Base-by-base conservation (phyloP, 2,329 filamentous ascomycete genomes). In the Colletotrichum tropicale region DNA sequence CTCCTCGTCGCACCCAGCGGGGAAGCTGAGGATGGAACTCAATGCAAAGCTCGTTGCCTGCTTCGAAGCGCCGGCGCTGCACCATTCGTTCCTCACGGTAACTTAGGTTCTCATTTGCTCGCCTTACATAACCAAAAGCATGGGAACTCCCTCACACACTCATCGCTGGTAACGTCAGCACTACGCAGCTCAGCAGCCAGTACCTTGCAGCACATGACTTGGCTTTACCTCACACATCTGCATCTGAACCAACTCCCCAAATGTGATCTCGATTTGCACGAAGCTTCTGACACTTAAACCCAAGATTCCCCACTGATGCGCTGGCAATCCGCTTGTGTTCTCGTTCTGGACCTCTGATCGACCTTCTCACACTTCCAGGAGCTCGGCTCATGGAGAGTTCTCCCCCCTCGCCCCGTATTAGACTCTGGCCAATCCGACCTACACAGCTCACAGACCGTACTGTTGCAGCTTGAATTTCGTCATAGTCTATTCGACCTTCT, bases 241-340 rank as follows among this genome's bases (percentile, higher is more conserved):
- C 43, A 55, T n/a, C 18, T 68, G 30, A 26, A 58, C 52, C 43
- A 66, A 43, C 21, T 32, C 24, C 24, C n/a, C 18, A 16, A 32
- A 32, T 26, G 67, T 34, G 28, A 74, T 76, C 70, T 69, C 65
- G 65, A 65, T 65, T 43, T 21, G 43, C 43, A 30, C n/a, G 64
- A 75, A 62, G 43, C 64, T 65, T 58, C 15, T 10, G 16, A 7
- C 18, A 61, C 36, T 55, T 60, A 9, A 52, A 28, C 6, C 43
- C 64, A 15, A 9, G 61, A 34, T 72, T 62, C 72, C 24, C 72
- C 69, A 75, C 74, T 55, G 64, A 68, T 75, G 70, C 24, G 64
- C 70, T 69, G 70, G 64, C 58, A 15, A 15, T 48, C 64, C 36
- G 74, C 32, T 69, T 74, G 64, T 65, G 16, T 52, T 21, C 21